A percentile compares a stretch with the other conserved stretches of the same genome.
Conservation (phyloP, 352 stramenopile genomes). For the Phytophthora pini region DNA sequence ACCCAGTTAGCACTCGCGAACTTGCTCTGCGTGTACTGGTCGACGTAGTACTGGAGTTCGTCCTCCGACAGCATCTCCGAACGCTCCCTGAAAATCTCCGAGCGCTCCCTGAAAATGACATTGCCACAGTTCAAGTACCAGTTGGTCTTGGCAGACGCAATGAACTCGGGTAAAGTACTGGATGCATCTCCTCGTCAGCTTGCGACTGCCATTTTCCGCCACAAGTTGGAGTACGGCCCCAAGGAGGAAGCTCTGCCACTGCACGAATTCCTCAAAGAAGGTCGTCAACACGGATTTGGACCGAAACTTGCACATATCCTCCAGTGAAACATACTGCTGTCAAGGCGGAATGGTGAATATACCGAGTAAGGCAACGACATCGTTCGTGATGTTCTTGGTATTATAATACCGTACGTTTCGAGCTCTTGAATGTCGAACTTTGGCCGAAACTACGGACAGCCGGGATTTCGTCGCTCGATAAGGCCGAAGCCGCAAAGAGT, state of each 20-base stretch:
- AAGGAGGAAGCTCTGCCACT: slow-evolving; percentile 30
- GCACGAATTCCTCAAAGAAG: slow-evolving; percentile 25
- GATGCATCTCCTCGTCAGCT: slow-evolving; percentile 38
- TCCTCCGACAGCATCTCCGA: slow-evolving; percentile 46
- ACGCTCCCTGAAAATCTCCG: too few relatives aligned
- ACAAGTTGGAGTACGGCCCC: slow-evolving; percentile 26
- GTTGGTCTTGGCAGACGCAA: slow-evolving; percentile 42
- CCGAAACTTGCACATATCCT: slow-evolving; percentile 31
- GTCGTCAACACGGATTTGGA: slow-evolving; percentile 30
- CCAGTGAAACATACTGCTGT: slow-evolving; percentile 44
- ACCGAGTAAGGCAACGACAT: slow-evolving; percentile 52
- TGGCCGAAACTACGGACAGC: slow-evolving; percentile 62
- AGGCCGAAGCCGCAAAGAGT: too few relatives aligned
- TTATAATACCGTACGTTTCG: slow-evolving; percentile 38
- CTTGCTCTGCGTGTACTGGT: slow-evolving; percentile 43
- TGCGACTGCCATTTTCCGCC: slow-evolving; percentile 45
- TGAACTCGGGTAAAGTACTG: slow-evolving; percentile 33
- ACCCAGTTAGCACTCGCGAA: slow-evolving; percentile 46
- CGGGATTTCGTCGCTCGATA: slow-evolving; percentile 5
- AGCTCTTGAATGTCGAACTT: slow-evolving; percentile 47
- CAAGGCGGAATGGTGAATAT: slow-evolving; percentile 31
- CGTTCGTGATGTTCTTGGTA: slow-evolving; percentile 53
- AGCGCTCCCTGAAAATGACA: slow-evolving; percentile 40
- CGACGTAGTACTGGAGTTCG: slow-evolving; percentile 54
- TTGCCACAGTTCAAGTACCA: slow-evolving; percentile 52